phyloP scores from a whole-genome alignment of 2,329 filamentous ascomycete species.

The Fusarium scirpi region DNA sequence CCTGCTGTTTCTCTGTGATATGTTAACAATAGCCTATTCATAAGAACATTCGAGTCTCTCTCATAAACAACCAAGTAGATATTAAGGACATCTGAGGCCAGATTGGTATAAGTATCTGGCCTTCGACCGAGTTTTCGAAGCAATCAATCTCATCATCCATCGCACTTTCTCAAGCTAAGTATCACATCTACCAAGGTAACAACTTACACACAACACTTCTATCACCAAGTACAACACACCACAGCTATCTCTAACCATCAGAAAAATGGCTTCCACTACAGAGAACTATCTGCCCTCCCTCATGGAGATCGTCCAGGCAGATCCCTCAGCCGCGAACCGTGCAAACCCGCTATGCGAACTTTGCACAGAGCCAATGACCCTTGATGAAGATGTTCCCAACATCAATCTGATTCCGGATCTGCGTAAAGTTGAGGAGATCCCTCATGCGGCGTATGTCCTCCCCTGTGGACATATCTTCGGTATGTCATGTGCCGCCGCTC shows the following conservation, averaged over 20 bases:
- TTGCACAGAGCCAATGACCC: slow-evolving; percentile 6
- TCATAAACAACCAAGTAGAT: background rate
- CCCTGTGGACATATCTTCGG: slow-evolving; percentile 28
- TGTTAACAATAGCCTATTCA: background rate
- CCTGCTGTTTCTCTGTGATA: background rate
- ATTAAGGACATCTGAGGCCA: background rate
- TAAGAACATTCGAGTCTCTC: background rate
- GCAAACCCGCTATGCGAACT: slow-evolving; percentile 9
- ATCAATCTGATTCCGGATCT: background rate
- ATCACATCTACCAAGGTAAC: background rate
- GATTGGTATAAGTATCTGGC: background rate
- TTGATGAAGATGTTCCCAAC: background rate
- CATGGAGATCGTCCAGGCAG: background rate
- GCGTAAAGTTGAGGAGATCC: too few relatives aligned
- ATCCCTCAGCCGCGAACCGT: background rate
- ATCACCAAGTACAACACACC: too few relatives aligned
- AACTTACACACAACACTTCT: too few relatives aligned
- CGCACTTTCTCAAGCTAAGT: background rate
- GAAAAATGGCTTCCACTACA: too few relatives aligned
- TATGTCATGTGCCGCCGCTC: background rate
- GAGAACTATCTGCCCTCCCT: background rate
- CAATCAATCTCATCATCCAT: background rate
- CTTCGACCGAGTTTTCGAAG: background rate
- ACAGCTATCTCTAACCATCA: too few relatives aligned
- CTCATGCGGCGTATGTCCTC: background rate